Base-by-base conservation (phyloP, 352 stramenopile species). In the Plasmopara muralis region DNA sequence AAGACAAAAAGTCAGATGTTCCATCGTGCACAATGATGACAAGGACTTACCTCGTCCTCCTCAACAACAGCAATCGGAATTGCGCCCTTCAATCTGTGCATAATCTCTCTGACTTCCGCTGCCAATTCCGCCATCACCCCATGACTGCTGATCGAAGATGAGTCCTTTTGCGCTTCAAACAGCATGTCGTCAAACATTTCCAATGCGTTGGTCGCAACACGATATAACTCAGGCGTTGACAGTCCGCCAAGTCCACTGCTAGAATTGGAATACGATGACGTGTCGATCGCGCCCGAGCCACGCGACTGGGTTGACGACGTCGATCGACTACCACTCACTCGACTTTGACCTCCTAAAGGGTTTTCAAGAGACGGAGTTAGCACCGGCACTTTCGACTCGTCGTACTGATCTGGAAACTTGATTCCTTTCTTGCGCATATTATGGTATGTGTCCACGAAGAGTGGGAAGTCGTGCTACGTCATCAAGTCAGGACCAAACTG, bases 171-270 rank as follows among this genome's bases (percentile, higher is more conserved):
- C 0, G 65, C 74, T 49, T 89, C 80, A 47, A 72, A 68, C 18
- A 91, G 58, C 80, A 91, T 89, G 55, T 91, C 80, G 34, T 91
- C 80, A 51, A 91, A 85, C 80, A 91, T 91, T 53, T 91, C 80
- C 1, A 62, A 53, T 37, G 88, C 68, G 50, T 85, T 88, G 6
- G 65, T 75, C 5, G 79, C 74, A 15, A 88, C 75, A 55, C 74
- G 70, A 45, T 71, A 84, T 6, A 87, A 62, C 35, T 90, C 74
- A 13, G 62, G 68, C 0, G 73, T 73, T 30, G 74, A 81, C 6
- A 90, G 50, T 1, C 77, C 71, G 2, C 68, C 68, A 14, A 87
- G 65, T 42, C 60, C 66, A 54, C 62, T 76, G 39, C 60, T 78
- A 9, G 55, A 53, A 34, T 66, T 78, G 5, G 71, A 82, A 12